Base-by-base conservation (phyloP, 176 grass and related monocot species). In the Triticum monococcum region DNA sequence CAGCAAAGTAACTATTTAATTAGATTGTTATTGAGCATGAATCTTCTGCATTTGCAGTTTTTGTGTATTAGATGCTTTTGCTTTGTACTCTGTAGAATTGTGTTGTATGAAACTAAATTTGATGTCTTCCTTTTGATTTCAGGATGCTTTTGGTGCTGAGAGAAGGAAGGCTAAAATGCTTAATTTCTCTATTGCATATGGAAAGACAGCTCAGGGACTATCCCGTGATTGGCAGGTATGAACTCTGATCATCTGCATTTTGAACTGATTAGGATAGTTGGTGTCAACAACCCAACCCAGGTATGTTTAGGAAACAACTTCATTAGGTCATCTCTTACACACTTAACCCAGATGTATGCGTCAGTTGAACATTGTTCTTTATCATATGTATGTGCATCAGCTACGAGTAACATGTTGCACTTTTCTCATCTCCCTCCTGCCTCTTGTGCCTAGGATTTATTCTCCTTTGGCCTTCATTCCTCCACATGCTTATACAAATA, bases 121-220 rank as follows among this genome's bases (percentile, higher is more conserved):
- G 24, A 13, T 83, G 8, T 18, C 78, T 46, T 45, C 26, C 54
- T 56, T 72, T 79, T 64, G 14, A 88, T 66, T 68, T 81, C 87
- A 97, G 95, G 92, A 97, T 95, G 95, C 84, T 87, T 97, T 93
- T 91, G 92, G 86, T 68, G 78, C 95, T 14, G 95, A 97, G 84
- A 95, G 95, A 81, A 95, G 95, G 85, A 97, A 93, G 62, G 95
- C 95, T 66, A 97, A 95, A 87, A 97, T 97, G 92, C 92, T 97
- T 75, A 97, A 97, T 89, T 97, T 97, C 77, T 97, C 95, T 16
- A 95, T 97, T 89, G 95, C 95, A 35, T 98, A 98, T 79, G 96
- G 96, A 87, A 98, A 94, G 79, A 95, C 96, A 65, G 79, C 93
- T 64, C 68, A 86, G 79, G 96, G 96, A 35, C 86, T 98, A 61